phyloP scores from a whole-genome alignment of 371 early-diverging fungal genomes.

The Mucor velutinosus region DNA sequence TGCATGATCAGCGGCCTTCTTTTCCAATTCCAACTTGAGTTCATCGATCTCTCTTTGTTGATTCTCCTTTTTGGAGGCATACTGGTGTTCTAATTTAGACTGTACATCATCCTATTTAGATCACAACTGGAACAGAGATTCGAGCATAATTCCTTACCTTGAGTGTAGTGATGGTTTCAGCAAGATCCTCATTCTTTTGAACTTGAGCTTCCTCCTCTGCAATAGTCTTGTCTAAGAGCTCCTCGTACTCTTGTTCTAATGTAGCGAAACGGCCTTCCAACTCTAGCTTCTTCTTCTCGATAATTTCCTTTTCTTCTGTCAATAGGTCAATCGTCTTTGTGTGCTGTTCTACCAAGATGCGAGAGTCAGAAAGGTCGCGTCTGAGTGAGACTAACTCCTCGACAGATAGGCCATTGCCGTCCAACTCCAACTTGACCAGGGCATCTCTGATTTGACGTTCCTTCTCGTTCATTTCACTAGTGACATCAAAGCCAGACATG shows the following conservation, averaged over 20 bases:
- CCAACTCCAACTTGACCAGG: constrained; percentile 61
- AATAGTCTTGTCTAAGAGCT: constrained; percentile 90
- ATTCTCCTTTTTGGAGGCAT: constrained; percentile 42
- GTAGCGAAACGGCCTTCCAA: constrained; percentile 71
- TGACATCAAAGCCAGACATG: constrained; percentile 66
- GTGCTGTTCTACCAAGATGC: constrained; percentile 68
- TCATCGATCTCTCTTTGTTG: constrained; percentile 83
- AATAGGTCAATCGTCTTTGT: constrained; percentile 70
- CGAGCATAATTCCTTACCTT: constrained; percentile 40
- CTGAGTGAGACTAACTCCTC: constrained; percentile 79
- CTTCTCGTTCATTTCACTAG: constrained; percentile 73
- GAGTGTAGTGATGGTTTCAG: constrained; percentile 76
- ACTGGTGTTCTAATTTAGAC: constrained; percentile 73
- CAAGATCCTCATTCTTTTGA: constrained; percentile 65
- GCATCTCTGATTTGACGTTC: constrained; percentile 81
- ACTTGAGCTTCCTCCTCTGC: constrained; percentile 80
- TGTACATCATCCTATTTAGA: constrained; percentile 17
- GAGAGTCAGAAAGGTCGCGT: constrained; percentile 76
- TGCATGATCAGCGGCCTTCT: constrained; percentile 73
- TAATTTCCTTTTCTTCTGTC: constrained; percentile 59
- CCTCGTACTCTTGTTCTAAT: constrained; percentile 89
- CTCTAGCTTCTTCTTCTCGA: constrained; percentile 69
- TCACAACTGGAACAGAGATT: not conserved
- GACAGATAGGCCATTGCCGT: constrained; percentile 52
- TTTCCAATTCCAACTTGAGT: constrained; percentile 63